phyloP scores from a whole-genome alignment of 192 early-diverging fungal species.

The Funneliformis mosseae region DNA sequence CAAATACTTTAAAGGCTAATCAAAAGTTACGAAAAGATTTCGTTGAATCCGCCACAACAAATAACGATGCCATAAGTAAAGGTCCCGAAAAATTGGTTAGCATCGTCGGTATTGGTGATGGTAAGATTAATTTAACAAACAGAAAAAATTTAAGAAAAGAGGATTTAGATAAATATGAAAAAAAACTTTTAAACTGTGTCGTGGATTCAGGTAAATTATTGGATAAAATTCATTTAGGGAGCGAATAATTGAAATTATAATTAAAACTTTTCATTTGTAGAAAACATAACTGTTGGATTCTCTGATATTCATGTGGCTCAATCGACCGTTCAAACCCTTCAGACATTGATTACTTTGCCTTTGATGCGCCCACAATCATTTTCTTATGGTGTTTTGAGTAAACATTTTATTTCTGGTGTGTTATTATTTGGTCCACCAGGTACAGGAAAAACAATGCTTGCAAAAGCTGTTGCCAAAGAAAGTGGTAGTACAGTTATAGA shows the following conservation, averaged over 20 bases:
- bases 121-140: conserved; percentile 28
- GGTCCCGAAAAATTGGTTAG: conserved; percentile 40
- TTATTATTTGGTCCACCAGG: conserved; percentile 87
- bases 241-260: background rate
- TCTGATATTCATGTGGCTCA: conserved; percentile 73
- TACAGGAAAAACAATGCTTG: conserved; percentile 86
- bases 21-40: conserved; percentile 34
- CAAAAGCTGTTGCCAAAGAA: conserved; percentile 83
- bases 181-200: conserved; percentile 74
- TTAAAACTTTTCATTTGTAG: conserved; percentile 35
- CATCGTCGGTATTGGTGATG: conserved; percentile 46
- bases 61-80: background rate
- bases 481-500: conserved; percentile 78
- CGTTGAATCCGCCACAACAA: conserved; percentile 26
- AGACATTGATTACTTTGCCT: conserved; percentile 81
- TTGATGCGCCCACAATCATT: conserved; percentile 78
- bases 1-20: conserved; percentile 32
- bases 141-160: conserved; percentile 39
- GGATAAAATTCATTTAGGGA: background rate
- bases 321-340: conserved; percentile 82
- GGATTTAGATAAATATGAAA: conserved; percentile 69
- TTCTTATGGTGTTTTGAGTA: conserved; percentile 66
- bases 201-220: conserved; percentile 68
- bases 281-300: conserved; percentile 61
- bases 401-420: conserved; percentile 72